phyloP scores from a whole-genome alignment of 2,329 filamentous ascomycete species.

The Colletotrichum siamense region DNA sequence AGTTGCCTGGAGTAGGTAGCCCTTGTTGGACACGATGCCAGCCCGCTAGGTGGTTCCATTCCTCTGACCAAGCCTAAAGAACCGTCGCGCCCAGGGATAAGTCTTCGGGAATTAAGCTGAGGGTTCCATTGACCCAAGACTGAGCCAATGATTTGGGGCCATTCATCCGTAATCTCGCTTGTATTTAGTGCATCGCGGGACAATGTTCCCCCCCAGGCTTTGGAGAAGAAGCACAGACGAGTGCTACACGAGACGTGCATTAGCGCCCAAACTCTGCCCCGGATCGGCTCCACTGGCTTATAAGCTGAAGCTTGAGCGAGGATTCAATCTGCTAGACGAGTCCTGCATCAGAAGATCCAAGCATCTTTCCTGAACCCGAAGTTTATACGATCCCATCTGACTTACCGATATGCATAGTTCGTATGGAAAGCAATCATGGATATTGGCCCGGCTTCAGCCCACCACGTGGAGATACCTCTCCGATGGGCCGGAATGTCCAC shows the following conservation, averaged over 20 bases:
- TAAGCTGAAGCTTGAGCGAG: neutral
- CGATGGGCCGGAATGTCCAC: rapidly evolving
- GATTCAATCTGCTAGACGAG: neutral
- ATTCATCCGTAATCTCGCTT: neutral
- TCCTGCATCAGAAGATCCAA: neutral
- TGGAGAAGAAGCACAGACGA: neutral
- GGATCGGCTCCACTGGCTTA: neutral
- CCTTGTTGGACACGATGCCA: neutral
- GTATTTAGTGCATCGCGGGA: neutral
- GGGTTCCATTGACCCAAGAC: no score
- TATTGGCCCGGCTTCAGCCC: neutral
- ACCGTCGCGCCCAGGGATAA: neutral
- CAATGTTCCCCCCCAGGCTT: neutral
- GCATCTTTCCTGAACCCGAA: neutral
- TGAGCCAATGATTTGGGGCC: neutral
- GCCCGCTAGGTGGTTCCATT: neutral
- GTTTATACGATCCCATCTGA: neutral
- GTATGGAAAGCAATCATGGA: neutral
- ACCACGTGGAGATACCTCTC: neutral
- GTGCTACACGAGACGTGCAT: neutral
- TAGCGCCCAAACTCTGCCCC: neutral
- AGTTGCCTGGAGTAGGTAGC: neutral
- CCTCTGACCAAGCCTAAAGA: neutral
- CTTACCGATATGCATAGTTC: neutral
- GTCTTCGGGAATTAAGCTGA: neutral